phyloP scores from a whole-genome alignment of 345 rosid species.

The Ceriops zippeliana region DNA sequence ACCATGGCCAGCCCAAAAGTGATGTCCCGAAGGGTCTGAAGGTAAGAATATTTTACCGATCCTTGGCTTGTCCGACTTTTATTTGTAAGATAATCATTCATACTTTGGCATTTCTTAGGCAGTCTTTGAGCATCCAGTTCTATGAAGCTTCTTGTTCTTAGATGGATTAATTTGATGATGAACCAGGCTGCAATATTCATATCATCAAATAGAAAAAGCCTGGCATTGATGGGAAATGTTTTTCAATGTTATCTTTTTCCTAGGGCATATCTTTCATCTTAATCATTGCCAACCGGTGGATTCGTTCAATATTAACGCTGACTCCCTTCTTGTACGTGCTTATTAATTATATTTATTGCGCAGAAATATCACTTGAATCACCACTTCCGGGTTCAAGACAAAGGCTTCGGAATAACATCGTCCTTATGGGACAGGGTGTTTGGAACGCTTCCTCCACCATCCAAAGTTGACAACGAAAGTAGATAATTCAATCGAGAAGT shows the following conservation, averaged over 20 bases:
- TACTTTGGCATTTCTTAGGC: too few species aligned
- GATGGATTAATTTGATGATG: too few species aligned
- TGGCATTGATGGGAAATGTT: too few species aligned
- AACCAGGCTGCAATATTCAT: too few species aligned
- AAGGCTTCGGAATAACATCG: conserved; percentile 91
- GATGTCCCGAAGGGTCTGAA: conserved; percentile 60
- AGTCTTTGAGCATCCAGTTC: too few species aligned
- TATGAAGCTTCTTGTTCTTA: too few species aligned
- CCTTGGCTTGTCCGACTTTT: neutral
- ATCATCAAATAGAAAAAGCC: too few species aligned
- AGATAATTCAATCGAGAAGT: conserved; percentile 6
- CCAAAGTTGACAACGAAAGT: conserved; percentile 11
- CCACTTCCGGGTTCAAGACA: conserved; percentile 82
- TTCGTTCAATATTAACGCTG: too few species aligned
- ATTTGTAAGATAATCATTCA: too few species aligned
- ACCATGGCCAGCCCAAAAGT: conserved; percentile 82
- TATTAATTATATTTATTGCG: conserved; percentile 2
- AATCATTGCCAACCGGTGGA: too few species aligned
- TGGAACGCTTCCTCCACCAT: conserved; percentile 68
- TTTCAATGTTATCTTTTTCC: too few species aligned
- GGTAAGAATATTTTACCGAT: conserved; percentile 34
- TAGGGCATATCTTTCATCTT: too few species aligned
- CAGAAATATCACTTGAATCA: conserved; percentile 96
- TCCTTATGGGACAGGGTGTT: conserved; percentile 84
- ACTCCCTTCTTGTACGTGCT: neutral